Percentiles rank a stretch among this genome's conserved stretches.
Evolutionary conservation across 2,329 filamentous ascomycete genomes (phyloP).

Genomic region (Hypoxylon sp.): DNA sequence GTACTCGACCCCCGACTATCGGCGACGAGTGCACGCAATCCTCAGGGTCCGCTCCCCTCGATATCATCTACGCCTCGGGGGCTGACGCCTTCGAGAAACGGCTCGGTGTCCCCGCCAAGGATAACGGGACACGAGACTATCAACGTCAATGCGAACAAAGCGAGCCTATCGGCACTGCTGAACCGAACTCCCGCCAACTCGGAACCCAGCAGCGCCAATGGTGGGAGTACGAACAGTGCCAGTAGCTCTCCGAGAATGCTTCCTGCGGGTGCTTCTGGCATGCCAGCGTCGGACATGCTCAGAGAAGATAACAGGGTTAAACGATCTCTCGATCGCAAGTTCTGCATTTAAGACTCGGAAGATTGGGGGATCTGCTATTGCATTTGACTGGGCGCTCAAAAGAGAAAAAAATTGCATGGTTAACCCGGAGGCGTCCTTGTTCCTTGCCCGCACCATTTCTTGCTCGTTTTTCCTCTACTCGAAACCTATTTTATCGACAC

Average conservation of each 20-base stretch:
- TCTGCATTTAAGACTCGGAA: constrained; percentile 48
- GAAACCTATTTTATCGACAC: no score
- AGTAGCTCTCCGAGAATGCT: constrained; percentile 58
- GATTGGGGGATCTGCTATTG: constrained; percentile 6
- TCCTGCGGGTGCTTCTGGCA: constrained; percentile 40
- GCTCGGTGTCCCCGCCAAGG: constrained; percentile 59
- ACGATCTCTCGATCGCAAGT: constrained; percentile 69
- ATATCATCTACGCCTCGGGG: constrained; percentile 44
- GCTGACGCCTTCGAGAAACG: constrained; percentile 55
- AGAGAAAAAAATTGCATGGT: constrained; percentile 32
- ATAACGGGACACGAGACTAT: constrained; percentile 49
- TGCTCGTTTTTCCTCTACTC: constrained; percentile 7
- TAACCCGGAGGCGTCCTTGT: constrained; percentile 14
- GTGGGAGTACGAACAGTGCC: constrained; percentile 52
- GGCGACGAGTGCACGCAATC: constrained; percentile 47
- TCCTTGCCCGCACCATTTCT: constrained; percentile 14
- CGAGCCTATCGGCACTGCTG: constrained; percentile 58
- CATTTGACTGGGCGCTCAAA: constrained; percentile 39
- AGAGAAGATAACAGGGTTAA: constrained; percentile 71
- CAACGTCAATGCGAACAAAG: constrained; percentile 48
- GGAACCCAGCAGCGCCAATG: constrained; percentile 56
- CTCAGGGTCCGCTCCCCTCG: constrained; percentile 55
- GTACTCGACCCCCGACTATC: constrained; percentile 50
- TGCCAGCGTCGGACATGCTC: constrained; percentile 39
- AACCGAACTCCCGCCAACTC: constrained; percentile 58